Base-by-base conservation (phyloP, 2,329 filamentous ascomycete species). In the Neofusicoccum umdonicola region DNA sequence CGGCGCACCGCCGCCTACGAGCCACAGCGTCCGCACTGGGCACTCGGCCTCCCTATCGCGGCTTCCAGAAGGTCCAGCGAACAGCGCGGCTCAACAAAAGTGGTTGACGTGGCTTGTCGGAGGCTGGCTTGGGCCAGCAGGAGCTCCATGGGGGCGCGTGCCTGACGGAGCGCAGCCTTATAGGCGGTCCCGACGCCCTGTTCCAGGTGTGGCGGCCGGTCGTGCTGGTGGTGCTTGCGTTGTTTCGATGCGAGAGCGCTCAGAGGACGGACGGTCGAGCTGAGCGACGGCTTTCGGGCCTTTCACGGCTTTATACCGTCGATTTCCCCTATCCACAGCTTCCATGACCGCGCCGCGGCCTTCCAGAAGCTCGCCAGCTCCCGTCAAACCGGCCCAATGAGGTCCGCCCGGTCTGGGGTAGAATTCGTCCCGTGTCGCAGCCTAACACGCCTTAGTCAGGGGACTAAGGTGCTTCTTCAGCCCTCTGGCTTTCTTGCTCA, bases 151-250 rank as follows among this genome's bases (percentile, higher is more conserved):
- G n/a, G 56, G 41, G 56, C 11, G n/a, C 56, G 42, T 57, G 56
- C 56, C 37, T 47, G 56, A 60, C 22, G 58, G 50, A 31, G 58
- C 58, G 47, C 58, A 62, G 58, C 58, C 58, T 62, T 62, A 62
- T 41, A 35, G n/a, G n/a, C 42, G 56, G 27, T 60, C 41, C 42
- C 56, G 31, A 60, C 56, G 56, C 56, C 41, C 41, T 45, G 56
- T 47, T 60, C 56, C 41, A 60, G 56, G 27, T 19, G 8, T 34
- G 56, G 42, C 8, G 56, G 56, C 27, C 27, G 42, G 56, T 35
- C 27, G 42, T 47, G 56, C 15, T 47, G 42, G 54, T 35, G 54
- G 54, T 57, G 19, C 22, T 7, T 60, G 56, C 56, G 27, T 34
- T 19, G 41, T 45, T 37, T 34, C 27, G 54, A 60, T 17, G 50